Conservation (phyloP, 2,329 filamentous ascomycete genomes). For the Calycina herbarum region DNA sequence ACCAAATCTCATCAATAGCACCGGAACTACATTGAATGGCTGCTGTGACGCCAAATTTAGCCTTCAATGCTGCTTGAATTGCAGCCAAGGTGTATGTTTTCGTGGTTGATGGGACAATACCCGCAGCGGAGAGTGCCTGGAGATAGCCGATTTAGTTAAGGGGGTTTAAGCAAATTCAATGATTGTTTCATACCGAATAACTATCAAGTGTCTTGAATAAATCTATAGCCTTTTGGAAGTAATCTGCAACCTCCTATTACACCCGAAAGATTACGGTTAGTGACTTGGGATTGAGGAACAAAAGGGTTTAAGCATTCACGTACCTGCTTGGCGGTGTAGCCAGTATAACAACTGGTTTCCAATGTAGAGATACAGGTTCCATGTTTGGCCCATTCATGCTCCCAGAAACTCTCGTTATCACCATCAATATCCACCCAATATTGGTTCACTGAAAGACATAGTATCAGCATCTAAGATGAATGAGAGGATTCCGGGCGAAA, state of each 20-base stretch:
- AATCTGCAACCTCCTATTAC: constrained; percentile 46
- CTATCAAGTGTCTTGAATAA: constrained; percentile 67
- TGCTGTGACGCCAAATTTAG: constrained; percentile 46
- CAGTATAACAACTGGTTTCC: constrained; percentile 61
- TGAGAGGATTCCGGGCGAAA: not conserved
- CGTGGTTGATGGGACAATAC: constrained; percentile 51
- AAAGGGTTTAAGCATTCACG: not conserved
- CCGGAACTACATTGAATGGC: constrained; percentile 47
- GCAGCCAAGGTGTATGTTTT: constrained; percentile 45
- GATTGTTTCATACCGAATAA: constrained; percentile 50
- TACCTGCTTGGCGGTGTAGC: constrained; percentile 9
- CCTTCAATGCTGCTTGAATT: constrained; percentile 45
- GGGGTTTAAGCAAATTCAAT: not conserved
- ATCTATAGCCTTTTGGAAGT: constrained; percentile 64
- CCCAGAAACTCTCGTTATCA: constrained; percentile 65
- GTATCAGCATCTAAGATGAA: not conserved
- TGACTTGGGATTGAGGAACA: constrained; percentile 24
- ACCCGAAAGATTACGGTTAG: constrained; percentile 24
- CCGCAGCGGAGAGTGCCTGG: constrained; percentile 58
- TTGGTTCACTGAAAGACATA: constrained; percentile 17
- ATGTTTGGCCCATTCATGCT: constrained; percentile 76
- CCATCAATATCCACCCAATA: constrained; percentile 73
- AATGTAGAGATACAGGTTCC: constrained; percentile 71
- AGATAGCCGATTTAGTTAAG: constrained; percentile 15
- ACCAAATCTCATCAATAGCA: constrained; percentile 53